Evolutionary conservation across 2,329 filamentous ascomycete genomes (phyloP), one percentile per base, ranked within the genome.

Genomic region (Aspergillus fumigatiaffinis): DNA sequence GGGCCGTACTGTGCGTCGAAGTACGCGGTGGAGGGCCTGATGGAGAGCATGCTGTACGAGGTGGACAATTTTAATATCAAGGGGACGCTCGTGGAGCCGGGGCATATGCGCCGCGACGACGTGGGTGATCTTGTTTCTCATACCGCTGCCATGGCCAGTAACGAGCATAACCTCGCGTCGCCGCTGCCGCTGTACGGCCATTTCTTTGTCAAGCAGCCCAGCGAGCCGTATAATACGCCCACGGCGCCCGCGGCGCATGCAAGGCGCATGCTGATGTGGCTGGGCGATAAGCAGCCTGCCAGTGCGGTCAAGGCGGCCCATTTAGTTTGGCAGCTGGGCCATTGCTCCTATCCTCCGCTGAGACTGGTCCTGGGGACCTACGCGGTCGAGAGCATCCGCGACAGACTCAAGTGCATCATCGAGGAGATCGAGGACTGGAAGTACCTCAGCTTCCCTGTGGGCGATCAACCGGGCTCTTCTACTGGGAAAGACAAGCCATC

Each of bases 1-100:
- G 93, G 93, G 0, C 93, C 93, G 0, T 97, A 96, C 71, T 97
- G 93, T 74, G 94, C 94, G 1, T 96, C 92, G 17, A 99, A 97
- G 73, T 97, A 97, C 75, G 94, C 94, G 0, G 91, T 96, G 3
- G 94, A 99, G 71, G 94, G 93, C 0, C 79, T 99, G 54, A 92
- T 97, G 65, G 94, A 99, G 75, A 92, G 91, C 17, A 93, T 99
- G 90, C 82, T 97, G 17, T 97, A 97, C 75, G 94, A 99, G 72
- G 88, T 96, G 41, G 92, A 97, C 62, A 79, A 81, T 0, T 97
- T 96, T 76, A 93, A 94, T 70, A 89, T 97, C 73, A 96, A 95
- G 74, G 91, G 91, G 0, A 97, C 93, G 2, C 82, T 99, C 5
- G 92, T 97, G 0, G 91, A 97, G 68, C 92, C 93, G 1, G 92